Conservation (phyloP, 2,329 filamentous ascomycete species). For the Sclerotinia minor region DNA sequence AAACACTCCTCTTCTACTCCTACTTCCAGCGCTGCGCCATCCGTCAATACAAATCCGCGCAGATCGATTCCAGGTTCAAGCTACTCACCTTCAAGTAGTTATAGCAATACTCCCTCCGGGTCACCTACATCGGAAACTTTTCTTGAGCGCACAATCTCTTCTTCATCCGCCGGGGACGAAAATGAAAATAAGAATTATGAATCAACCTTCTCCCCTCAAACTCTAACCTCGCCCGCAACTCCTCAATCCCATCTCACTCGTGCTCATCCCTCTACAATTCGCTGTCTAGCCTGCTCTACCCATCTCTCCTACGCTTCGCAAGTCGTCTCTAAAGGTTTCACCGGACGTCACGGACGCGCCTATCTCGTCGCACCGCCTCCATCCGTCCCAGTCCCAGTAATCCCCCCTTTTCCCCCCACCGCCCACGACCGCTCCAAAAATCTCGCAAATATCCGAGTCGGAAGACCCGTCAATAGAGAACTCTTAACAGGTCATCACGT, state of each 20-base stretch:
- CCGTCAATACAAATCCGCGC: conserved; percentile 5
- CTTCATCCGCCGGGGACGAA: background rate
- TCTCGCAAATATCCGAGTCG: conserved; percentile 59
- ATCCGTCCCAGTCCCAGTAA: conserved; percentile 21
- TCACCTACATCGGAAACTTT: conserved; percentile 21
- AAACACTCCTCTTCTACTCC: conserved; percentile 40
- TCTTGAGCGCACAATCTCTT: background rate
- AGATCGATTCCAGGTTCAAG: conserved; percentile 41
- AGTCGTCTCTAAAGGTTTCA: conserved; percentile 66
- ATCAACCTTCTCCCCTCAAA: background rate
- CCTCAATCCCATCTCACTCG: conserved; percentile 43
- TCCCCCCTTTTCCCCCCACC: conserved; percentile 20
- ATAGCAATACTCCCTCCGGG: conserved; percentile 33
- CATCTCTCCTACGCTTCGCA: conserved; percentile 63
- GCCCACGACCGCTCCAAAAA: conserved; percentile 27
- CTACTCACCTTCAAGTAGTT: conserved; percentile 42
- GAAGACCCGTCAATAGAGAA: conserved; percentile 55
- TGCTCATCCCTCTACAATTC: conserved; percentile 55
- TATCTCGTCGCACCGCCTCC: conserved; percentile 54
- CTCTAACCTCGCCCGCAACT: background rate
- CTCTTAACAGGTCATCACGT: conserved; percentile 64
- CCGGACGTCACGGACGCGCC: conserved; percentile 63
- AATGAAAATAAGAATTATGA: background rate
- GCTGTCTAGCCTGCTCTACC: conserved; percentile 58
- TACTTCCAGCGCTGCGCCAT: conserved; percentile 32